phyloP scores from a whole-genome alignment of 768 basidiomycete genomes.

The Leccinum aurantiacum region DNA sequence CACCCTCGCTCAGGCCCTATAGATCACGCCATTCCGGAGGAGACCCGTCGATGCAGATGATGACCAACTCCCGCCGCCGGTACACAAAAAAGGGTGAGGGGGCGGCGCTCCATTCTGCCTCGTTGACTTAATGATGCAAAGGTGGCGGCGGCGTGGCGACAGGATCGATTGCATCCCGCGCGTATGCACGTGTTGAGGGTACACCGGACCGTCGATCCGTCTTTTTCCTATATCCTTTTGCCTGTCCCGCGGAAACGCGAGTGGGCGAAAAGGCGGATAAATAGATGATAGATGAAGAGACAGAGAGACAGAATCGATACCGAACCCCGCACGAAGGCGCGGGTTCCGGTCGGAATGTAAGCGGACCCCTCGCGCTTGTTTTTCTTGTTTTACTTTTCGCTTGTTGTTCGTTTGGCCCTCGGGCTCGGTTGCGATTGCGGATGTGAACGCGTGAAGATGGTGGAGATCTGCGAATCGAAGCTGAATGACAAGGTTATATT shows the following conservation, averaged over 20 bases:
- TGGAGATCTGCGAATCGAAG: neutral
- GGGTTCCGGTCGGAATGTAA: neutral
- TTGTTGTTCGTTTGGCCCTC: neutral
- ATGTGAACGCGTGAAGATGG: neutral
- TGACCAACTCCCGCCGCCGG: neutral
- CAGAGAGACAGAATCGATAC: neutral
- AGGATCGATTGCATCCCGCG: neutral
- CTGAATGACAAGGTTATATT: neutral
- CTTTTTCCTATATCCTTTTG: neutral
- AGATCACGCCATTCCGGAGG: neutral
- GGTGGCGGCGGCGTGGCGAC: neutral
- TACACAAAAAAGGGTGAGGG: neutral
- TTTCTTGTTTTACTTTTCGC: neutral
- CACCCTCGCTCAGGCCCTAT: neutral
- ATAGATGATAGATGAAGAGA: neutral
- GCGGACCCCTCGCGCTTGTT: neutral
- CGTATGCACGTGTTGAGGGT: neutral
- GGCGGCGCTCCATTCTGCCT: neutral
- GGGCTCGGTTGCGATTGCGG: neutral
- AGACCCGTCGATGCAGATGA: neutral
- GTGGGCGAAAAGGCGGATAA: neutral
- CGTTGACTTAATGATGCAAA: neutral
- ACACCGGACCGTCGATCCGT: neutral
- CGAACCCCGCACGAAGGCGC: neutral
- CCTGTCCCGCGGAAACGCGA: neutral